Evolutionary conservation across 2,329 filamentous ascomycete genomes (phyloP), one percentile per base, ranked within the genome.

Genomic region (Fusarium marasasianum): DNA sequence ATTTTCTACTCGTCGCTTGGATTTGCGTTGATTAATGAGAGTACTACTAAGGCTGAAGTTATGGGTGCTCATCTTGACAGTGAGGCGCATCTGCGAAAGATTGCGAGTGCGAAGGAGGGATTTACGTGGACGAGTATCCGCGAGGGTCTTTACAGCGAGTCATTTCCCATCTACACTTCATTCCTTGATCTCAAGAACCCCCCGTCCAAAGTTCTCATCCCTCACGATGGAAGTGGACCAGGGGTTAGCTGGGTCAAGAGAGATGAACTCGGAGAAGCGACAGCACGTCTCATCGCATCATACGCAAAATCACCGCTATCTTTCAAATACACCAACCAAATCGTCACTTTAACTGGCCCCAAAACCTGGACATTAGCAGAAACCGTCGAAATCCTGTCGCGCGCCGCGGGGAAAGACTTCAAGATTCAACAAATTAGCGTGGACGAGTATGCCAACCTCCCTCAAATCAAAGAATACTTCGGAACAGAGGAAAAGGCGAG

Each of bases 81-180:
- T 5, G 73, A 75, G 29, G 53, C 37, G 24, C 10, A 66, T 18
- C 12, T 75, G n/a, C 58, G 17, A 4, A 15, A 55, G 13, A 24
- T 76, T 3, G 41, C 60, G 7, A 17, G 47, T 3, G 51, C 20
- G 1, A 13, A 51, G 1, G 1, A 37, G 3, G 43, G 26, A 0
- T 59, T 76, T 24, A 57, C 73, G 2, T 76, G 61, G 63, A 75
- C 73, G 1, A 76, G 70, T 5, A 41, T 76, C 1, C 73, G 73
- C 1, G 73, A 75, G n/a, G 73, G 73, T 1, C 54, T 75, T 0
- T 76, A 76, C 17, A 72, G 63, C 48, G 73, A 75, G n/a, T 75
- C 73, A 0, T 75, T 74, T 1, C 73, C 73, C 1, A 76, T 75
- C 5, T 75, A 75, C 5, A 76, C 73, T 7, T 53, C 73, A 2